These are phyloP conservation scores for Darksidea phi DNA, from an alignment of 495 filamentous ascomycete genomes.

Conservation along the genomic window DNA sequence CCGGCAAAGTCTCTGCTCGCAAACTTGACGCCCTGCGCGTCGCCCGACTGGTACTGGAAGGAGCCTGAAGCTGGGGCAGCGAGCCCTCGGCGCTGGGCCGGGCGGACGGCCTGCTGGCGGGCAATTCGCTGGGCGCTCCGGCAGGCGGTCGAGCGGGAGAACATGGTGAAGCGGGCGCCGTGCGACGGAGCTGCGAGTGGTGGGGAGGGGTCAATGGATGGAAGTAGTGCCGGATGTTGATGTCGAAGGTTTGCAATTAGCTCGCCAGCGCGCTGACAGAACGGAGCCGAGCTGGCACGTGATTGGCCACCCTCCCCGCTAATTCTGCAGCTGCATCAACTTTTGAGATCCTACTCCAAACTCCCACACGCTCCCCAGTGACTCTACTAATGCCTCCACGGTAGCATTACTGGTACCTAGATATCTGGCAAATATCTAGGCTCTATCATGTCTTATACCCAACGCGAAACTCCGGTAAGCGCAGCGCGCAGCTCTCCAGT, in stretches of 20 bases:
- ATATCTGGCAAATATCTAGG: constrained; percentile 16
- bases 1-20: constrained; percentile 83
- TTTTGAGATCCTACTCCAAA: background rate
- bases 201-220: constrained; percentile 27
- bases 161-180: constrained; percentile 63
- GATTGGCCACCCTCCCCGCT: background rate
- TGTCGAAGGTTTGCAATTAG: constrained; percentile 4
- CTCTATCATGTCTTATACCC: constrained; percentile 22
- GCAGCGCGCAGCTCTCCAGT: background rate
- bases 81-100: constrained; percentile 66
- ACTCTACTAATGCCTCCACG: constrained; percentile 15
- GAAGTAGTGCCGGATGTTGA: constrained; percentile 10
- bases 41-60: constrained; percentile 83
- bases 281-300: background rate
- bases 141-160: constrained; percentile 76
- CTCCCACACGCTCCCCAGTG: background rate
- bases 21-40: constrained; percentile 83
- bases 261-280: background rate
- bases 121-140: constrained; percentile 75
- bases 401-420: background rate
- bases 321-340: too few species aligned
- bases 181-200: constrained; percentile 22
- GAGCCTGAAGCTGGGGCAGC: constrained; percentile 77
- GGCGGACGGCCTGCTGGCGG: constrained; percentile 59
- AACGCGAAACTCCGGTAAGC: constrained; percentile 29